A percentile compares a stretch with the other conserved stretches of the same genome.
Evolutionary conservation across 345 rosid species (phyloP).

Genomic region (Cardamine occulta): DNA sequence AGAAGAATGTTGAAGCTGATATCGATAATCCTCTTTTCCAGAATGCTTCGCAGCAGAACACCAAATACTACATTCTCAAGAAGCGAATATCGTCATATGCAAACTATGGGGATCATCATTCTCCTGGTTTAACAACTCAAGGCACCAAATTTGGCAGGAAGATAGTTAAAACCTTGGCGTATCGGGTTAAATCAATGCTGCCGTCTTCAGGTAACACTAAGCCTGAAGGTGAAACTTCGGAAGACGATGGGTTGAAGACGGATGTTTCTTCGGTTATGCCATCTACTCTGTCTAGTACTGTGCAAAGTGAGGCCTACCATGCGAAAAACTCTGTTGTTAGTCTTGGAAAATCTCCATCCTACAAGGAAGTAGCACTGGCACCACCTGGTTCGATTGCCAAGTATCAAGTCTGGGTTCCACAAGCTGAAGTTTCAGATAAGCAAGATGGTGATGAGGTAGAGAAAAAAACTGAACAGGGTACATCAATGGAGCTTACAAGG

Average conservation of each 20-base stretch:
- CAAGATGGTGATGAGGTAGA: constrained; percentile 44
- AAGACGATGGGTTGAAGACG: constrained; percentile 46
- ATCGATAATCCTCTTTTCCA: constrained; percentile 55
- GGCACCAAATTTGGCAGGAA: constrained; percentile 81
- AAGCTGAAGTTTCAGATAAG: constrained; percentile 53
- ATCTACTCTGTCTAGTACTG: constrained; percentile 46
- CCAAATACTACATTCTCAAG: constrained; percentile 66
- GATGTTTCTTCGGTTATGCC: constrained; percentile 49
- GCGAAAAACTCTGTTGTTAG: constrained; percentile 53
- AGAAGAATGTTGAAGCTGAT: constrained; percentile 65
- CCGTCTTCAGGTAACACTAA: constrained; percentile 56
- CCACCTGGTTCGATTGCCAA: constrained; percentile 89
- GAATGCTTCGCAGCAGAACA: constrained; percentile 61
- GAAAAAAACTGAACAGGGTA: constrained; percentile 44
- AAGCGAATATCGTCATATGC: constrained; percentile 70
- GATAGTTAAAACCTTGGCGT: constrained; percentile 74
- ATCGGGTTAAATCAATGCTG: constrained; percentile 76
- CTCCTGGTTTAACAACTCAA: constrained; percentile 53
- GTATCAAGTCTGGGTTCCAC: constrained; percentile 63
- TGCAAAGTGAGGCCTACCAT: constrained; percentile 48
- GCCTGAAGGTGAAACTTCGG: constrained; percentile 43
- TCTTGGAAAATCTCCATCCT: constrained; percentile 94
- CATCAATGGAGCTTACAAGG: constrained; percentile 45
- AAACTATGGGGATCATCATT: constrained; percentile 61
- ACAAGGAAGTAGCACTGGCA: constrained; percentile 97